Evolutionary conservation across 805 yeast genomes (phyloP).

Genomic region (Hanseniaspora thailandica): DNA sequence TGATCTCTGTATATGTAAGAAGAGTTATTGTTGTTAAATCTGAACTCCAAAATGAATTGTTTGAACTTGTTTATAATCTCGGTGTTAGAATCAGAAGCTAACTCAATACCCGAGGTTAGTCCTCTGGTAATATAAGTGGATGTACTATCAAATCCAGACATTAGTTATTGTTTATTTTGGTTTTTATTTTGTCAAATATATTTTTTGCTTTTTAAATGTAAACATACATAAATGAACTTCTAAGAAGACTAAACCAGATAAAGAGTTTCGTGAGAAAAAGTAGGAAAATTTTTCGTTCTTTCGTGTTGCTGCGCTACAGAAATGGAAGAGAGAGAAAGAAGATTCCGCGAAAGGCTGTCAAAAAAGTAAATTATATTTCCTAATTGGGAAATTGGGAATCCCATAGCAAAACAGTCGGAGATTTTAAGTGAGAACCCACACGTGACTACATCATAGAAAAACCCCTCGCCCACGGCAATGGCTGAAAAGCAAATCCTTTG

Average conservation of each 20-base stretch:
- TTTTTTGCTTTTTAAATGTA: neutral
- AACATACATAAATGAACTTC: neutral
- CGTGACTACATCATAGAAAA: too few relatives aligned
- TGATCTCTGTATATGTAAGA: slow-evolving; percentile 84
- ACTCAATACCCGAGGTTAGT: slow-evolving; percentile 67
- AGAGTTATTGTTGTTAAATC: slow-evolving; percentile 44
- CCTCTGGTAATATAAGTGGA: slow-evolving; percentile 69
- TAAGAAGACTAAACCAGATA: neutral
- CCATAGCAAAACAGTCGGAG: too few relatives aligned
- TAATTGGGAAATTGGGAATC: too few relatives aligned
- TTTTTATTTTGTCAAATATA: neutral
- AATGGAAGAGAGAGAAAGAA: too few relatives aligned
- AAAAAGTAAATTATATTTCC: neutral
- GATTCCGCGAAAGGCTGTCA: too few relatives aligned
- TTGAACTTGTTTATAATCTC: slow-evolving; percentile 69
- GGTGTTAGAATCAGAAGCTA: slow-evolving; percentile 49
- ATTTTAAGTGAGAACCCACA: too few relatives aligned
- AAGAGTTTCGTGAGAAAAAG: neutral
- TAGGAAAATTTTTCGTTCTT: neutral
- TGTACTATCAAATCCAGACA: slow-evolving; percentile 61
- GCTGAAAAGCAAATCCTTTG: too few relatives aligned
- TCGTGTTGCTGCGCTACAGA: neutral
- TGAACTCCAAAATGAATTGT: slow-evolving; percentile 71
- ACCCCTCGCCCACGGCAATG: too few relatives aligned
- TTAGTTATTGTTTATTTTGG: slow-evolving; percentile 21